A percentile compares a stretch with the other conserved stretches of the same genome.
These are phyloP conservation scores for Rhodotorula babjevae DNA, from an alignment of 768 basidiomycete species.

Conservation along the genomic window DNA sequence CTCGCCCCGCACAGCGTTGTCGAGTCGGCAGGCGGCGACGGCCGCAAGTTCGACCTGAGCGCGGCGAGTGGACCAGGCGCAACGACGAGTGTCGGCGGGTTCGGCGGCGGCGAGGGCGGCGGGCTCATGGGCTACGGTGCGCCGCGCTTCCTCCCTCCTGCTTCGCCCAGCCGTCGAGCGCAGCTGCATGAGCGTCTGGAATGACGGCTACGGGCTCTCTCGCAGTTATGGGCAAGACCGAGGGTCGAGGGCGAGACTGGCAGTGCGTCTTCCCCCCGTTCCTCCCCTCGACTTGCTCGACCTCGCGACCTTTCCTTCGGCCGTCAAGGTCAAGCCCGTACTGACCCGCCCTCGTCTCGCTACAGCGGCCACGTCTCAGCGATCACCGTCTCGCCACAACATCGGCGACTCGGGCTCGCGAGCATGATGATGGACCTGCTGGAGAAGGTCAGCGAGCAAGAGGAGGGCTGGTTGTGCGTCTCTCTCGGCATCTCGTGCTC, in stretches of 20 bases:
- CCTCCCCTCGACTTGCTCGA: too few relatives aligned
- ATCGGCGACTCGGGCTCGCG: constrained; percentile 80
- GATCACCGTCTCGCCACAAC: constrained; percentile 87
- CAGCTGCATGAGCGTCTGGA: too few relatives aligned
- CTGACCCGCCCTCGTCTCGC: constrained; percentile 19
- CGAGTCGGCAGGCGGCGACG: constrained; percentile 26
- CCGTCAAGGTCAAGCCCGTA: too few relatives aligned
- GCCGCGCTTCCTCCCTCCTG: constrained; percentile 36
- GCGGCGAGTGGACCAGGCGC: background rate
- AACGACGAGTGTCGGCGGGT: background rate
- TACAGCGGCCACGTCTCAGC: constrained; percentile 85
- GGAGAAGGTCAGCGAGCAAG: constrained; percentile 75
- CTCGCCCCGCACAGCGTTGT: constrained; percentile 16
- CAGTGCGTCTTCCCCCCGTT: constrained; percentile 53
- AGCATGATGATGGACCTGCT: constrained; percentile 79
- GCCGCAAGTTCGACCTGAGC: too few relatives aligned
- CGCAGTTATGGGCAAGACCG: constrained; percentile 88
- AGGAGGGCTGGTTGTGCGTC: constrained; percentile 54
- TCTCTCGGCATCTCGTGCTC: background rate
- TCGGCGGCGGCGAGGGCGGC: constrained; percentile 30
- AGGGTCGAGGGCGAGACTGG: constrained; percentile 69
- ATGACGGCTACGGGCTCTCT: too few relatives aligned
- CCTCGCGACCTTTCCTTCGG: too few relatives aligned
- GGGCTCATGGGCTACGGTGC: constrained; percentile 90
- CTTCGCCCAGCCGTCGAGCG: background rate